Percentiles rank a stretch among this genome's conserved stretches.
These are phyloP conservation scores for Carex sylvatica DNA, from an alignment of 202 grass and related monocot species.

Conservation along the genomic window DNA sequence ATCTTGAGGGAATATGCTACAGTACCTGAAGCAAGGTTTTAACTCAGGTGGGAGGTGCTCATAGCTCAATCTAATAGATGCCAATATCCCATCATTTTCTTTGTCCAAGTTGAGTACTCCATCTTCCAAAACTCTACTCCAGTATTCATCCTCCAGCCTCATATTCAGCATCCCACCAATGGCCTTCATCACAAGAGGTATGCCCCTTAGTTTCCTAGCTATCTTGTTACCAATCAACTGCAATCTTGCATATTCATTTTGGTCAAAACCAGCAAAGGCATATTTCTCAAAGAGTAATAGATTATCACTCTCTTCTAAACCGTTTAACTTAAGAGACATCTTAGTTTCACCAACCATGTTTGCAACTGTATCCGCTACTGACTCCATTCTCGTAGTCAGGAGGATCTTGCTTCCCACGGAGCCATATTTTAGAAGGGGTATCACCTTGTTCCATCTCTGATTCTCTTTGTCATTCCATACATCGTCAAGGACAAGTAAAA, in stretches of 20 bases:
- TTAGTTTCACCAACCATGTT: neutral
- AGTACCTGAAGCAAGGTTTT: slow-evolving; percentile 37
- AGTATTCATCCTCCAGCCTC: neutral
- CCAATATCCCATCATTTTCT: slow-evolving; percentile 16
- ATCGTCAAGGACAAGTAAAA: slow-evolving; percentile 39
- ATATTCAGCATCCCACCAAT: slow-evolving; percentile 9
- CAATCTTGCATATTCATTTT: neutral
- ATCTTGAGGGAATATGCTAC: slow-evolving; percentile 42
- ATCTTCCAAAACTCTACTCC: neutral
- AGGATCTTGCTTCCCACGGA: slow-evolving; percentile 25
- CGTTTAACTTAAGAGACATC: neutral
- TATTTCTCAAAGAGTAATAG: slow-evolving; percentile 15
- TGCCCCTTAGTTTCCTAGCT: slow-evolving; percentile 7
- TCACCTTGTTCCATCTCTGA: neutral
- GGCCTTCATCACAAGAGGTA: slow-evolving; percentile 20
- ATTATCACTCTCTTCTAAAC: slow-evolving; percentile 11
- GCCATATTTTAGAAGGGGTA: slow-evolving; percentile 1
- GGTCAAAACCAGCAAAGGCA: neutral
- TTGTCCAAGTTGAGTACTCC: slow-evolving; percentile 28
- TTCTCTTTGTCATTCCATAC: slow-evolving; percentile 28
- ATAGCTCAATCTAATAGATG: slow-evolving; percentile 35
- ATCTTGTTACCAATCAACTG: slow-evolving; percentile 6
- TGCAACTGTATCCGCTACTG: slow-evolving; percentile 13
- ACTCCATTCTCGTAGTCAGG: slow-evolving; percentile 28
- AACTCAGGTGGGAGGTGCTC: slow-evolving; percentile 15